phyloP scores from a whole-genome alignment of 768 basidiomycete species.

The Leccinum boreale region DNA sequence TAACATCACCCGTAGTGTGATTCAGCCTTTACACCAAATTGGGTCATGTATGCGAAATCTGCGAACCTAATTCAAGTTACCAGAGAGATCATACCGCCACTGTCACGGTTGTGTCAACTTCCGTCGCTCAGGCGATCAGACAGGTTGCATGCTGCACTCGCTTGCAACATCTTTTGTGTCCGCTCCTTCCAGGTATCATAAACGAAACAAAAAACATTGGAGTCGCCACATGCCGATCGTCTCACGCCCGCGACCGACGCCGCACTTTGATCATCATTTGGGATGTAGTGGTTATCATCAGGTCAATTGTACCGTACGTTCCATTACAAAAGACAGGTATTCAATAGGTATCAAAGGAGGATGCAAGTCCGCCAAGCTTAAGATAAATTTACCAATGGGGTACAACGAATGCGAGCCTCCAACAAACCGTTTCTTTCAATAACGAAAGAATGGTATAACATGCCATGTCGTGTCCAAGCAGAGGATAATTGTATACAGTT shows the following conservation, averaged over 20 bases:
- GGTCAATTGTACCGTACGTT: neutral
- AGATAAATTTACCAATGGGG: neutral
- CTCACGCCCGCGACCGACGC: neutral
- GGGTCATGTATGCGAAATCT: neutral
- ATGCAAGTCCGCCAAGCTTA: neutral
- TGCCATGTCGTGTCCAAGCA: neutral
- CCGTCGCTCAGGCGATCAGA: neutral
- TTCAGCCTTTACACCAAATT: too few species aligned
- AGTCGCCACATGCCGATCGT: neutral
- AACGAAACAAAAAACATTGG: neutral
- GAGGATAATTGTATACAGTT: constrained; percentile 18
- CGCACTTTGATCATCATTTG: neutral
- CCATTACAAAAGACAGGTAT: constrained; percentile 37
- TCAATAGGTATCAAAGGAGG: constrained; percentile 7
- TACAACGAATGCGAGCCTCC: neutral
- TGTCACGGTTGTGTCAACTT: neutral
- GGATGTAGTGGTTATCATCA: neutral
- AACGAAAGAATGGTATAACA: neutral
- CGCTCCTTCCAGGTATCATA: neutral
- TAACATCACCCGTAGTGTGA: too few species aligned
- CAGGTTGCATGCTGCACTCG: neutral
- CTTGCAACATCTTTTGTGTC: neutral
- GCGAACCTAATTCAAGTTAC: neutral
- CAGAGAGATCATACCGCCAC: neutral
- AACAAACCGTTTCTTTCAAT: neutral